Evolutionary conservation across 257 asterid genomes (phyloP), one percentile per base, ranked within the genome.

Genomic region (Solanum chilense): DNA sequence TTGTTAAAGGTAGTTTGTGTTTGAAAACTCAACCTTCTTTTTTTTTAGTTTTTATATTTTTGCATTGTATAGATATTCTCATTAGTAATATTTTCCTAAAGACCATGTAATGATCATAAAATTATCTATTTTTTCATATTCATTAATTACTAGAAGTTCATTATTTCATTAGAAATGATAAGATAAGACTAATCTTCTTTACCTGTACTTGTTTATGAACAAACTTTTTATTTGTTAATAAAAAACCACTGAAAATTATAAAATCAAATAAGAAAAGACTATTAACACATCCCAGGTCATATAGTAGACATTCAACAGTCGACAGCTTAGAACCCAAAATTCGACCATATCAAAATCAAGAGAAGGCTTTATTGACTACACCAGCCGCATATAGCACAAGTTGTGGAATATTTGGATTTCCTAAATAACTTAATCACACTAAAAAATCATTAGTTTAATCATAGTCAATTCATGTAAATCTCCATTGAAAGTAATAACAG

Each of bases 291-390:
- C 4, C 44, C 44, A 33, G 39, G 52, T 85, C 49, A 70, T 18
- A 31, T 9, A 49, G 83, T 83, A 45, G 49, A n/a, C 42, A n/a
- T 71, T 73, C 88, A 71, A 73, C 58, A 49, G 5, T 86, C 56
- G 69, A 86, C 87, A 73, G 42, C 88, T 73, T 41, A 70, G 74
- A 70, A 85, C 21, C 52, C 87, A 85, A 85, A 85, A 52, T 85
- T 85, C 45, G 47, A 85, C 60, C 49, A 75, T 70, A 60, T 47
- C 71, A 85, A 85, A 85, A 45, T 52, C 23, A 60, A 12, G 21
- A 75, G 52, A 66, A 85, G 52, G 44, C 56, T 85, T 70, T 44
- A 85, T 85, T 85, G 83, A 68, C 88, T 80, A 49, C 29, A 77
- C 25, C 64, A 16, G 85, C 69, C 45, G 69, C 85, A 47, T 80